Base-by-base conservation (phyloP, 2,329 filamentous ascomycete genomes). In the Ambrosiella xylebori region DNA sequence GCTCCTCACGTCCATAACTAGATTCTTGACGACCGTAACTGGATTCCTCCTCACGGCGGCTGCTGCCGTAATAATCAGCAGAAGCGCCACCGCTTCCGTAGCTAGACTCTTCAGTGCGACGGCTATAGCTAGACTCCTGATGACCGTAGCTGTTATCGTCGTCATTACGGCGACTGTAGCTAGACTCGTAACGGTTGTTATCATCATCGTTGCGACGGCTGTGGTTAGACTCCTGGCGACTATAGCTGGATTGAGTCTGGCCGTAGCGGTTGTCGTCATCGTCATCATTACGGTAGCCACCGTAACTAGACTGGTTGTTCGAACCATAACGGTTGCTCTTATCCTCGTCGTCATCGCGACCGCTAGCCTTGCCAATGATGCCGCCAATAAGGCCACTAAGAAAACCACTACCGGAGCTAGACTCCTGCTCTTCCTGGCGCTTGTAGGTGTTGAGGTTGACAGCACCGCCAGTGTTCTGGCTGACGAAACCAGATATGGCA, bases 381-480 rank as follows among this genome's bases (percentile, higher is more conserved):
- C 77, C 77, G 9, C 82, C 79, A 7, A 94, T 76, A 13, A 90
- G 71, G 44, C 79, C 80, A 40, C 78, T 77, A 11, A 95, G 74
- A 49, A 95, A 71, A 27, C 84, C 82, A 1, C 88, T 67, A 9
- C 79, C 79, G 54, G 83, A 81, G 53, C 81, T 81, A 63, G 82
- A 76, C 38, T 77, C 75, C 7, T 65, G 63, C 45, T 68, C 61
- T n/a, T 65, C 61, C 9, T 62, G 64, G 36, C 65, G 64, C 54
- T 66, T 63, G 13, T 66, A 67, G 17, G 61, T 62, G 9, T 70
- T 64, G 53, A 74, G 59, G 60, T 73, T 70, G 54, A 69, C 65
- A 27, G 27, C 27, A 27, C 27, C 27, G 36, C 76, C 75, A 8
- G 73, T 74, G 56, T 75, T 71, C 59, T 71, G 68, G 62, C 73